phyloP scores from a whole-genome alignment of 345 rosid genomes.

The Physaria fendleri region DNA sequence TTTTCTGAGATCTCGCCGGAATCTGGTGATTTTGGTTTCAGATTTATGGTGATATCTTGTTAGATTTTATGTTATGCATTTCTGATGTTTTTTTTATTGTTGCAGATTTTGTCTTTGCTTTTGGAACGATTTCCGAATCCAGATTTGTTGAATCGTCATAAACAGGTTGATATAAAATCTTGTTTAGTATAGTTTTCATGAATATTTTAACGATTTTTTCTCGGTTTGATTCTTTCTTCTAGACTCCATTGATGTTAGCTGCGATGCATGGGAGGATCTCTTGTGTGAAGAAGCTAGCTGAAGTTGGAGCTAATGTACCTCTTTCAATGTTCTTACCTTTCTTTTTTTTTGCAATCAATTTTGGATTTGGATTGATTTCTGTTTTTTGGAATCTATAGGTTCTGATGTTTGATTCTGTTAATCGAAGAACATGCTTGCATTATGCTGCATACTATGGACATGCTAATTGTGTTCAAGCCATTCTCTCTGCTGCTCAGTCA shows the following conservation, averaged over 20 bases:
- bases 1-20: conserved; percentile 19
- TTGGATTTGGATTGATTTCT: background rate
- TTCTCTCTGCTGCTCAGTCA: conserved; percentile 74
- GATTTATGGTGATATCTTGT: background rate
- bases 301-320: conserved; percentile 93
- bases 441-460: conserved; percentile 92
- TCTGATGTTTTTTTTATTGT: conserved; percentile 7
- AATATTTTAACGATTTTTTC: background rate
- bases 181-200: background rate
- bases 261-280: conserved; percentile 90
- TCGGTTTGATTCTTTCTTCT: background rate
- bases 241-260: conserved; percentile 98
- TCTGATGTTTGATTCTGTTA: conserved; percentile 80
- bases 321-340: background rate
- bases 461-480: conserved; percentile 68
- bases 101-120: conserved; percentile 69
- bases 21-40: background rate
- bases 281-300: conserved; percentile 77
- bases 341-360: background rate
- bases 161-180: conserved; percentile 75
- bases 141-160: conserved; percentile 79
- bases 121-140: conserved; percentile 71
- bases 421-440: conserved; percentile 92
- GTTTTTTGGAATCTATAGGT: conserved; percentile 41
- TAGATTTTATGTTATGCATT: conserved; percentile 5